Evolutionary conservation across 2,329 filamentous ascomycete genomes (phyloP).

Genomic region (Thelonectria discophora): DNA sequence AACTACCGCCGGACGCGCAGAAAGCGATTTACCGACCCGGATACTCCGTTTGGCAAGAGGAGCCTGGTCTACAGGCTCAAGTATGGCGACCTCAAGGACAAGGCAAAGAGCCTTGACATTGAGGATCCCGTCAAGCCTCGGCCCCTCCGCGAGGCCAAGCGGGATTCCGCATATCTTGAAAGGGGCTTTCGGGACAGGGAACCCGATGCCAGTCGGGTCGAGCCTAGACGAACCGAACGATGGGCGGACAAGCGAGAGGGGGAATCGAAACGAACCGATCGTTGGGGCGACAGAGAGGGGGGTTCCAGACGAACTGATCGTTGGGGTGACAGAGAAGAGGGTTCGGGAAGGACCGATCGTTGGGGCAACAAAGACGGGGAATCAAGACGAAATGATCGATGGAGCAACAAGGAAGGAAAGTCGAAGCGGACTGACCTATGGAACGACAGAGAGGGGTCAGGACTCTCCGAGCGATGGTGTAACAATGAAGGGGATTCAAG

Average conservation of each 20-base stretch:
- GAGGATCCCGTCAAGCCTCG: slow-evolving; percentile 41
- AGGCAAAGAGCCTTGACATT: slow-evolving; percentile 38
- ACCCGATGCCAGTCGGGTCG: background rate
- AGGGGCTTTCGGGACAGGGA: background rate
- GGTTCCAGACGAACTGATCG: background rate
- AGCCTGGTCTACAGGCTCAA: slow-evolving; percentile 66
- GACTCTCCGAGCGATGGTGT: slow-evolving; percentile 1
- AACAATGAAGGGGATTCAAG: background rate
- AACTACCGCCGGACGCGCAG: slow-evolving; percentile 55
- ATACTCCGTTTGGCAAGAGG: slow-evolving; percentile 60
- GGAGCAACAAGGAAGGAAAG: background rate
- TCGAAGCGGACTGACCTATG: slow-evolving; percentile 2
- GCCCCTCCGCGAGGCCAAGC: slow-evolving; percentile 29
- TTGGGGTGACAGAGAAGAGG: background rate
- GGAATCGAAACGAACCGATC: background rate
- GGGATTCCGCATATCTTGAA: slow-evolving; percentile 8
- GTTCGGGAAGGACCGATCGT: background rate
- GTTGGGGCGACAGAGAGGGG: background rate
- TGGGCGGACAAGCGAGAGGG: background rate
- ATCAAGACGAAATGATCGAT: background rate
- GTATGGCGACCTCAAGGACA: slow-evolving; percentile 50
- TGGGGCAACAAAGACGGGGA: background rate
- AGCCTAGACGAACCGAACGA: background rate
- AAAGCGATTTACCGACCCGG: slow-evolving; percentile 62
- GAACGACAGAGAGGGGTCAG: background rate